A percentile compares a stretch with the other conserved stretches of the same genome.
These are phyloP conservation scores for Ganoderma lingzhi DNA, from an alignment of 1,284 basidiomycete genomes.

Conservation along the genomic window DNA sequence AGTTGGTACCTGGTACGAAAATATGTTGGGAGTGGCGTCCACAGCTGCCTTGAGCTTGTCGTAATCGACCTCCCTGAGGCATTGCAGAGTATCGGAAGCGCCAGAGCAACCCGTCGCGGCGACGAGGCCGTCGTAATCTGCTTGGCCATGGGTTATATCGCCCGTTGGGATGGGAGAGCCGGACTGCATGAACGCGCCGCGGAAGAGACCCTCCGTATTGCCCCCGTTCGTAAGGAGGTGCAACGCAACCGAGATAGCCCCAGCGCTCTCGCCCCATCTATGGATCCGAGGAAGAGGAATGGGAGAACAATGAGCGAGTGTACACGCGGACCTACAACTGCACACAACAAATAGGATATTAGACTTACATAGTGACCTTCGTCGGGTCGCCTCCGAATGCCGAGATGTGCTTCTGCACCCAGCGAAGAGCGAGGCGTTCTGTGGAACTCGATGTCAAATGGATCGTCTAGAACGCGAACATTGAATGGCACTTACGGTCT, in stretches of 20 bases:
- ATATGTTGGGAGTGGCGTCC: conserved; percentile 39
- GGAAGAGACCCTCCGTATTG: conserved; percentile 43
- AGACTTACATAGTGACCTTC: conserved; percentile 61
- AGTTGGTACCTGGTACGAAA: conserved; percentile 10
- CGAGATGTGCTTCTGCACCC: conserved; percentile 66
- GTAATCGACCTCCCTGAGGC: conserved; percentile 46
- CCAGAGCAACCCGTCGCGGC: conserved; percentile 41
- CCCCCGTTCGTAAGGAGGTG: conserved; percentile 45
- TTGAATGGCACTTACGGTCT: conserved; percentile 51
- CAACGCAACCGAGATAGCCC: conserved; percentile 45
- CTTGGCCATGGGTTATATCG: conserved; percentile 42
- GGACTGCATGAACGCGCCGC: conserved; percentile 47
- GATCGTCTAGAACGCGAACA: background rate
- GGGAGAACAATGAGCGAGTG: background rate
- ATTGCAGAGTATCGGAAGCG: conserved; percentile 47
- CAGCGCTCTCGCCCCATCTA: conserved; percentile 54
- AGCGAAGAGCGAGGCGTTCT: conserved; percentile 38
- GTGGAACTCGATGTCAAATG: conserved; percentile 9
- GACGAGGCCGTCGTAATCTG: conserved; percentile 46
- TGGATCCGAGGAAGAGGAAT: background rate
- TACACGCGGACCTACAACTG: conserved; percentile 1
- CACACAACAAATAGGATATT: background rate
- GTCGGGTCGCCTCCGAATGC: conserved; percentile 70
- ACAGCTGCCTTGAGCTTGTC: conserved; percentile 41
- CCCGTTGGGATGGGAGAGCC: conserved; percentile 44